These are phyloP conservation scores for Endogone sp. DNA, from an alignment of 192 early-diverging fungal species.

Conservation along the genomic window DNA sequence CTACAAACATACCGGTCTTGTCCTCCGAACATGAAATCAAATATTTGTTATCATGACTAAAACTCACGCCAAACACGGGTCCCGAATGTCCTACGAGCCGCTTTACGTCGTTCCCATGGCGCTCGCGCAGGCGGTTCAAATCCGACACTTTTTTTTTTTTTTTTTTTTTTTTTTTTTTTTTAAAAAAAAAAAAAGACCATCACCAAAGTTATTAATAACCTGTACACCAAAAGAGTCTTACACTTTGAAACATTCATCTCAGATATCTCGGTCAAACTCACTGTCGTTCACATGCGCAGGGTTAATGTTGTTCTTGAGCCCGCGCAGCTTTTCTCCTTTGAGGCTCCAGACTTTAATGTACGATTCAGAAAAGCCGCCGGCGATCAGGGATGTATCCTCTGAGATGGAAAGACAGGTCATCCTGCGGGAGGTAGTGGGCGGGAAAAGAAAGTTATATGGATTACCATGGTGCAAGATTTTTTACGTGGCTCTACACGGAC, in stretches of 20 bases:
- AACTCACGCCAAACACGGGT: constrained; percentile 79
- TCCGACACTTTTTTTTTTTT: constrained; percentile 32
- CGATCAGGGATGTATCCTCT: constrained; percentile 76
- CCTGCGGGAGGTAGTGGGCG: constrained; percentile 23
- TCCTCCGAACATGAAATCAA: constrained; percentile 85
- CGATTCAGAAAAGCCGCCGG: constrained; percentile 93
- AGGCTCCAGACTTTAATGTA: constrained; percentile 92
- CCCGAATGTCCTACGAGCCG: constrained; percentile 87
- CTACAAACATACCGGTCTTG: constrained; percentile 58
- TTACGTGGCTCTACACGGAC: too few relatives aligned
- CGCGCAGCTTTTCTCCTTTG: constrained; percentile 65
- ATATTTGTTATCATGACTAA: constrained; percentile 78
- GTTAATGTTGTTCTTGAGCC: constrained; percentile 58
- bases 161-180: too few relatives aligned
- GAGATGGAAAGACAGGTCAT: constrained; percentile 84
- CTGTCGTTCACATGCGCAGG: constrained; percentile 51
- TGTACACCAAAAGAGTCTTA: too few relatives aligned
- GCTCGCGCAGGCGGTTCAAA: constrained; percentile 53
- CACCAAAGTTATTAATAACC: too few relatives aligned
- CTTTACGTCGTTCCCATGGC: constrained; percentile 40
- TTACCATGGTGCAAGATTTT: too few relatives aligned
- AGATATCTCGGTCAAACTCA: constrained; percentile 12
- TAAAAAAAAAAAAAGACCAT: neutral
- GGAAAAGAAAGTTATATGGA: too few relatives aligned
- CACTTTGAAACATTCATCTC: neutral